Conservation (phyloP, 306 rosid species). For the Geum urbanum region DNA sequence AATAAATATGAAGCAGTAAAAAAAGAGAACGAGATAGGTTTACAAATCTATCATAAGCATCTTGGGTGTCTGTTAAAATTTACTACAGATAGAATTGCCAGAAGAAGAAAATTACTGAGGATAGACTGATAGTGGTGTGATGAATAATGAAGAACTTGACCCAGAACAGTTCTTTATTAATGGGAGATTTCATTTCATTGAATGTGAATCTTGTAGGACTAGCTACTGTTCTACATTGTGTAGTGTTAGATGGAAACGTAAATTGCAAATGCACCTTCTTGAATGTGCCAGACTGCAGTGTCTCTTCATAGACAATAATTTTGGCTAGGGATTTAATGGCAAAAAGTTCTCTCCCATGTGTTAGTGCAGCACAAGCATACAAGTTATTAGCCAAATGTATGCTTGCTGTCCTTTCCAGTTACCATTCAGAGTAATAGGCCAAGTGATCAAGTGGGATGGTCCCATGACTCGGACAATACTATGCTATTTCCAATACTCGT, state of each 20-base stretch:
- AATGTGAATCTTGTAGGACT: neutral
- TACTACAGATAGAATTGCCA: neutral
- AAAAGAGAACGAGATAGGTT: neutral
- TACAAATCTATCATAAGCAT: neutral
- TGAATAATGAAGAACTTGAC: neutral
- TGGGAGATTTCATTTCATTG: neutral
- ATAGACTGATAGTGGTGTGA: no score
- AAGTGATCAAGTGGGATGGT: no score
- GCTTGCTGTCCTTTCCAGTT: neutral
- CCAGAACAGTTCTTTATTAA: neutral
- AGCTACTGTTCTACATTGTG: neutral
- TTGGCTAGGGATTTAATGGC: neutral
- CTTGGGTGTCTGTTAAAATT: neutral
- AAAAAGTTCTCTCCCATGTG: neutral
- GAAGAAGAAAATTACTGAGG: neutral
- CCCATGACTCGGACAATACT: no score
- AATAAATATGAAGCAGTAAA: neutral
- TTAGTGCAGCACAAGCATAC: neutral
- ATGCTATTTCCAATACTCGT: no score
- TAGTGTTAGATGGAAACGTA: neutral
- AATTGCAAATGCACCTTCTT: neutral
- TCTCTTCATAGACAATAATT: neutral
- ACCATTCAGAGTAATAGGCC: neutral
- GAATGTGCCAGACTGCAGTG: neutral
- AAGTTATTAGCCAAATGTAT: neutral